A percentile compares a stretch with the other conserved stretches of the same genome.
phyloP scores from a whole-genome alignment of 345 rosid genomes.

The Theobroma cacao region DNA sequence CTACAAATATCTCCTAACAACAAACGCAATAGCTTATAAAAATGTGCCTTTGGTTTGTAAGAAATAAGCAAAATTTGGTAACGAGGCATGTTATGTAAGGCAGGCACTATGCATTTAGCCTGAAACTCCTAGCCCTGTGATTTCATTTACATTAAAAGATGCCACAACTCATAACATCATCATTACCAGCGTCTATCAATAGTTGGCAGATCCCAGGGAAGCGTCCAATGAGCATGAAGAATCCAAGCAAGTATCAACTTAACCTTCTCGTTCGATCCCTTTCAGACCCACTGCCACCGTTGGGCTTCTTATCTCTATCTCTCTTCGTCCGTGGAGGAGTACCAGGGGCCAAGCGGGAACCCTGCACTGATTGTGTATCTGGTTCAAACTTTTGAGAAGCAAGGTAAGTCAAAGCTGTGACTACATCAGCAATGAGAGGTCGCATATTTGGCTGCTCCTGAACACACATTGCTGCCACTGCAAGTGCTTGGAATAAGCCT shows the following conservation, averaged over 20 bases:
- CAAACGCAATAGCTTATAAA: neutral
- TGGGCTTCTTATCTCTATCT: conserved; percentile 32
- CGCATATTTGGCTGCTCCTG: conserved; percentile 86
- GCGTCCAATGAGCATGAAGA: neutral
- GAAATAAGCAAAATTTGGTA: conserved; percentile 9
- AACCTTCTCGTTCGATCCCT: conserved; percentile 22
- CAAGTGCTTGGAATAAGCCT: conserved; percentile 91
- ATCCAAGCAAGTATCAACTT: conserved; percentile 16
- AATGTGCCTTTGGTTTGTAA: neutral
- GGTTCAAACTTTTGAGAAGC: conserved; percentile 72
- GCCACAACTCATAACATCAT: neutral
- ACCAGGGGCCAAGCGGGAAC: conserved; percentile 41
- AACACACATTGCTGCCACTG: conserved; percentile 92
- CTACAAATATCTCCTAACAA: neutral
- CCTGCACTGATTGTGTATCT: conserved; percentile 38
- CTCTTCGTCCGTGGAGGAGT: conserved; percentile 59
- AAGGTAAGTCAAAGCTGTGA: conserved; percentile 80
- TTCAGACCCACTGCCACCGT: conserved; percentile 20
- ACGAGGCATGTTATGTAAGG: neutral
- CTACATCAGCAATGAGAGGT: conserved; percentile 84
- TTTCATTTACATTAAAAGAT: conserved; percentile 1
- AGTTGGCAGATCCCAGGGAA: neutral
- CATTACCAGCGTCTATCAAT: neutral
- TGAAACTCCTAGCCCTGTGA: neutral
- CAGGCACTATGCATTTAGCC: neutral